Evolutionary conservation across 1,139 yeast species (phyloP).

Genomic region (Lodderomyces metapsilosis): DNA sequence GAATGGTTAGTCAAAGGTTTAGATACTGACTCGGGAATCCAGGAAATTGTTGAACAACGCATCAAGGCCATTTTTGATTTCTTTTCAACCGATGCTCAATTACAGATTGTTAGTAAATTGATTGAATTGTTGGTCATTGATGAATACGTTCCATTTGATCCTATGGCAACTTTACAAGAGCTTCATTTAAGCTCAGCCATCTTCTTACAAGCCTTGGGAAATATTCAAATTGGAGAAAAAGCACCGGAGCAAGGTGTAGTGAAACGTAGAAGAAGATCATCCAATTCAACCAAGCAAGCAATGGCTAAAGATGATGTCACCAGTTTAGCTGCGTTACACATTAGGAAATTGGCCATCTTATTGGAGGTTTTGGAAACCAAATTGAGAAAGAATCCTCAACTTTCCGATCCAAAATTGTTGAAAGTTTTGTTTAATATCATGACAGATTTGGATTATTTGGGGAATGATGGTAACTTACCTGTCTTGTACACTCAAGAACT

Average conservation of each 20-base stretch:
- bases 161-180: slow-evolving; percentile 50
- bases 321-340: slow-evolving; percentile 70
- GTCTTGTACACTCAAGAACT: slow-evolving; percentile 90
- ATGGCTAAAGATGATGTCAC: slow-evolving; percentile 71
- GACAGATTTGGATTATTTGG: slow-evolving; percentile 84
- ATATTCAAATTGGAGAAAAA: slow-evolving; percentile 45
- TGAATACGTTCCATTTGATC: slow-evolving; percentile 45
- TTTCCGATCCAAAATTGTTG: slow-evolving; percentile 49
- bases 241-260: slow-evolving; percentile 52
- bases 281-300: slow-evolving; percentile 70
- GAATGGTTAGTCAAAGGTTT: slow-evolving; percentile 59
- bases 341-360: slow-evolving; percentile 73
- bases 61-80: slow-evolving; percentile 56
- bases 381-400: slow-evolving; percentile 24
- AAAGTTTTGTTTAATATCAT: slow-evolving; percentile 66
- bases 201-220: slow-evolving; percentile 49
- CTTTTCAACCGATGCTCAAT: slow-evolving; percentile 53
- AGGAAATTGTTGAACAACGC: slow-evolving; percentile 54
- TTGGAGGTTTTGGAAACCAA: slow-evolving; percentile 72
- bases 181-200: slow-evolving; percentile 46
- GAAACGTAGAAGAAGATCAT: slow-evolving; percentile 78
- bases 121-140: slow-evolving; percentile 54
- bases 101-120: slow-evolving; percentile 56
- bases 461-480: slow-evolving; percentile 88
- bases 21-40: slow-evolving; percentile 43